phyloP scores from a whole-genome alignment of 208 protist genomes.

The Endotrypanum monterogeii region DNA sequence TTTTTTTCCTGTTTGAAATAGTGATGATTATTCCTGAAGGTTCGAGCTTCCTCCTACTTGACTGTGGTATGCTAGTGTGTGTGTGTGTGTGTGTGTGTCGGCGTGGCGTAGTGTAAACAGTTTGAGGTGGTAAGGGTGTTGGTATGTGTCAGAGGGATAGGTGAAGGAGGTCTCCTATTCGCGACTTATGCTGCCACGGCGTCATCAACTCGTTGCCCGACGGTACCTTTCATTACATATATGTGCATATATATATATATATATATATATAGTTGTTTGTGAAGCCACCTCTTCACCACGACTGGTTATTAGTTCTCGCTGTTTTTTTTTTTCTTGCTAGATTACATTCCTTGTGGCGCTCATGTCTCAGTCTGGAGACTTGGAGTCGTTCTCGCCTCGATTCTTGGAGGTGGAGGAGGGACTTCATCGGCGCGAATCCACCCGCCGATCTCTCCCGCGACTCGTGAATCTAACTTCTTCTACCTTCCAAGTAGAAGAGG shows the following conservation, averaged over 20 bases:
- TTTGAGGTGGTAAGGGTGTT: no score
- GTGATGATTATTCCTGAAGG: no score
- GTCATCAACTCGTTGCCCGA: background rate
- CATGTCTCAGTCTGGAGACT: constrained; percentile 21
- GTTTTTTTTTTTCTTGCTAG: background rate
- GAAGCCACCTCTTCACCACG: no score
- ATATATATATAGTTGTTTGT: no score
- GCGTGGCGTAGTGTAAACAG: background rate
- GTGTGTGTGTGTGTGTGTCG: background rate
- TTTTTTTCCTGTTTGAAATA: constrained; percentile 3
- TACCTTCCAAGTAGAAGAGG: background rate
- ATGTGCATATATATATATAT: background rate
- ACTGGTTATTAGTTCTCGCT: no score
- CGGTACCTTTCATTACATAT: background rate
- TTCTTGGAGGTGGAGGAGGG: constrained; percentile 12
- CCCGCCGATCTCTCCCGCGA: background rate
- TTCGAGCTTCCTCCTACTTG: background rate
- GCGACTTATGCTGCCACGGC: no score
- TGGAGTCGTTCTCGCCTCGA: constrained; percentile 7
- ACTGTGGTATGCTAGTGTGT: background rate
- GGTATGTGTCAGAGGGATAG: no score
- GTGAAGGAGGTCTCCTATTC: no score
- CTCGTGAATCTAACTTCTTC: background rate
- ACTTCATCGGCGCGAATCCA: background rate
- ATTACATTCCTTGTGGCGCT: background rate